Evolutionary conservation across 176 grass and related monocot genomes (phyloP), one percentile per base, ranked within the genome.

Genomic region (Bromus sterilis): DNA sequence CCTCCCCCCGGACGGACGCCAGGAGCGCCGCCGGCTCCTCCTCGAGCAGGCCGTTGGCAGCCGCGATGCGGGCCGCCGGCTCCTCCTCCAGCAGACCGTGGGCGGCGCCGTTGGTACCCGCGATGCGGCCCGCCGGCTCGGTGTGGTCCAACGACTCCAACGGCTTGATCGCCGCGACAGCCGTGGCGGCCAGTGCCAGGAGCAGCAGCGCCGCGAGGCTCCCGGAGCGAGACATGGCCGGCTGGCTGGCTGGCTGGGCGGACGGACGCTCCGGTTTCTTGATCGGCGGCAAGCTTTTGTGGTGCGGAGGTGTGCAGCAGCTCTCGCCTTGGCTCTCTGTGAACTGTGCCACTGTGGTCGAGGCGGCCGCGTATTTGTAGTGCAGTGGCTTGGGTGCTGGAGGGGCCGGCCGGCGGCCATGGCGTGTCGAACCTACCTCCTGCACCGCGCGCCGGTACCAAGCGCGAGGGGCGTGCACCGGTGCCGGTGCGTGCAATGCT

Each of bases 171-270:
- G 24, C 68, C 40, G 68, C 23, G 24, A 40, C 28, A 7, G 70
- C 29, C 58, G 78, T 31, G 73, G 56, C 66, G 66, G 83, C 66
- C 44, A 89, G 55, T 14, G 61, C 21, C 57, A 89, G 66, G 30
- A 86, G 83, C 35, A 78, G n/a, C 8, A 75, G 42, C 56, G 74
- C 40, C 15, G 36, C 88, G n/a, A 73, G 3, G 75, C 26, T 11
- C 12, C 83, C 14, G 2, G 56, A 58, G 66, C 29, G 73, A 48
- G 83, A 48, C 88, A 89, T 89, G 25, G 43, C 3, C 18, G 7
- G 31, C 30, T 20, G 44, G 29, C 86, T 89, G 25, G 43, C 3
- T 24, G 7, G 31, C 30, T 20, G 44, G 29, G 1, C 5, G 16
- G 15, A 21, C 12, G 25, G 25, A 60, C 3, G 63, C 66, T 4